Conservation (phyloP, 1,139 yeast genomes). For the Diutina mesorugosa region DNA sequence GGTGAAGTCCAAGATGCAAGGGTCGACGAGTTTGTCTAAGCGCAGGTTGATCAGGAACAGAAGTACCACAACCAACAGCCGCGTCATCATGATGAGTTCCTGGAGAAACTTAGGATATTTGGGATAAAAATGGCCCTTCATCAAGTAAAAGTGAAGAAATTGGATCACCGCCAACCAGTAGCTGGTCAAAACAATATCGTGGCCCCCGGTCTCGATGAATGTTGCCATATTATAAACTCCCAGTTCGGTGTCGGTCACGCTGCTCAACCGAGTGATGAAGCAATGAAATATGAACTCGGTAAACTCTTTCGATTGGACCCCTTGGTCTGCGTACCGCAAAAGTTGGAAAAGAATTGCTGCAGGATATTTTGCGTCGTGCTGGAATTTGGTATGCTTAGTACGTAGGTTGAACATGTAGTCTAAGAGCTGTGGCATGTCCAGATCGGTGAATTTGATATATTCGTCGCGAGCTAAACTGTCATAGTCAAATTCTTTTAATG, state of each 20-base stretch:
- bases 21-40: conserved; percentile 42
- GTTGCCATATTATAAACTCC: conserved; percentile 40
- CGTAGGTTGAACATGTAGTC: conserved; percentile 40
- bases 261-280: conserved; percentile 47
- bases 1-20: conserved; percentile 50
- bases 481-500: conserved; percentile 28
- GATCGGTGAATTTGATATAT: conserved; percentile 47
- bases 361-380: conserved; percentile 49
- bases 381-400: conserved; percentile 14
- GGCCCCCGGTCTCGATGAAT: conserved; percentile 21
- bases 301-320: conserved; percentile 37
- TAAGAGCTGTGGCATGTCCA: conserved; percentile 49
- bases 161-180: conserved; percentile 65
- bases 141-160: conserved; percentile 51
- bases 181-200: conserved; percentile 58
- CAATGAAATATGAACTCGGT: conserved; percentile 48
- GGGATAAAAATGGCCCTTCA: conserved; percentile 41
- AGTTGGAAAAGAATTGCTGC: conserved; percentile 61
- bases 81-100: conserved; percentile 43
- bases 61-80: conserved; percentile 49
- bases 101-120: conserved; percentile 46
- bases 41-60: conserved; percentile 55
- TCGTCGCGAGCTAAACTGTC: conserved; percentile 32
- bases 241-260: conserved; percentile 45
- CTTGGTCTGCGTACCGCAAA: conserved; percentile 47